Base-by-base conservation (phyloP, 1,284 basidiomycete species). In the Ustilago crameri region DNA sequence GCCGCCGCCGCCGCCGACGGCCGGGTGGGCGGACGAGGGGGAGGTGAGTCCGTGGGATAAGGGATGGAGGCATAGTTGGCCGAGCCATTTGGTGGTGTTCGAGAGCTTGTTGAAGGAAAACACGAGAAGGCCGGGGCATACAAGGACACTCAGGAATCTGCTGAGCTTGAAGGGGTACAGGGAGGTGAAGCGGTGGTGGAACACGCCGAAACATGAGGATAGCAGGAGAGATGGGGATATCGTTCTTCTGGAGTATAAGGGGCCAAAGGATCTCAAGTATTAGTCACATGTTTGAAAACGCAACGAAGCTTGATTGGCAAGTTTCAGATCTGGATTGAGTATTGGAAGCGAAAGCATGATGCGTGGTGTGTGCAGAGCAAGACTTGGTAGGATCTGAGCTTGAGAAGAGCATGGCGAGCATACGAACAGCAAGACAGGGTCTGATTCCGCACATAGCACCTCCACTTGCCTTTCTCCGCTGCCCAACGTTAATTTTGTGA, bases 171-270 rank as follows among this genome's bases (percentile, higher is more conserved):
- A 87, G 45, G 91, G 91, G 1, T 98, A 95, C 77, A 52, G 54
- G 17, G 88, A 91, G 79, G 86, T 89, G 0, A 90, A 88, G 88
- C 84, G 85, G 30, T 86, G 85, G 12, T 91, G 90, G 74, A 88
- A 90, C 74, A 87, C 89, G 20, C 37, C 77, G 9, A 92, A 90
- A 86, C 94, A 96, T 83, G 93, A 92, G 53, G 94, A 97, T 69
- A 65, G 82, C 47, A 86, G 94, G 63, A 89, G 88, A 63, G 56
- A 67, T 18, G 95, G 93, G 5, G 90, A 90, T 1, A 89, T 97
- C 26, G 86, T 87, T 40, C 88, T 94, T 22, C 89, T 90, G 88
- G 85, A 68, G 23, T 82, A 78, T 70, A 72, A 74, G 44, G 54
- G 56, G 23, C 68, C 68, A 1, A 57, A 60, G 34, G 41, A 43